phyloP scores from a whole-genome alignment of 495 filamentous ascomycete species.

The Aspergillus cristatus region DNA sequence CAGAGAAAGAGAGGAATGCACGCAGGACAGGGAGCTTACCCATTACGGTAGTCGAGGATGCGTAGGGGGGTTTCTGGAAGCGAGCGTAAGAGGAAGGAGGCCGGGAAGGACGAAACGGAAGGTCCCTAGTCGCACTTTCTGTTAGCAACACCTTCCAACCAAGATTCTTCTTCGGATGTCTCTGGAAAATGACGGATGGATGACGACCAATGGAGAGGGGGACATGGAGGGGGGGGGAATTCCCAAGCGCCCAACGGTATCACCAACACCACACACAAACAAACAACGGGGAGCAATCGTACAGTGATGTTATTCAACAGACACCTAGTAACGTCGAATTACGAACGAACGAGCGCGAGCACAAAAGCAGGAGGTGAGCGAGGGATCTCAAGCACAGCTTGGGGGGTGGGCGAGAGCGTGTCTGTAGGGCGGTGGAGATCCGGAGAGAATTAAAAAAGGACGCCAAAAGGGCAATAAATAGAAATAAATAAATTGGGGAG shows the following conservation, averaged over 20 bases:
- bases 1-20: not conserved
- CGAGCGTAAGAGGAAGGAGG: constrained; percentile 17
- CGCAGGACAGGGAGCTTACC: constrained; percentile 23
- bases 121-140: constrained; percentile 21
- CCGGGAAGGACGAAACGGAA: constrained; percentile 19
- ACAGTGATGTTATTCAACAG: no score
- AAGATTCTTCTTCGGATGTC: no score
- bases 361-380: constrained; percentile 4
- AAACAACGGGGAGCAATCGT: constrained; percentile 1
- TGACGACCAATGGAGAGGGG: no score
- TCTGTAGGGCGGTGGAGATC: constrained; percentile 4
- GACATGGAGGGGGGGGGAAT: no score
- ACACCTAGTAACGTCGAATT: no score
- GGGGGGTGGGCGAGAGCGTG: constrained; percentile 7
- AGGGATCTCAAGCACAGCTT: constrained; percentile 4
- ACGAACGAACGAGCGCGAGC: not conserved
- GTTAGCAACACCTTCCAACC: constrained; percentile 12
- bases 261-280: no score
- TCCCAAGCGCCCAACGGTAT: no score
- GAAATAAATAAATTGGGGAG: constrained; percentile 5
- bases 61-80: constrained; percentile 8
- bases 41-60: constrained; percentile 27
- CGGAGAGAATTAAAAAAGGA: constrained; percentile 1
- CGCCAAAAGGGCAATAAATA: constrained; percentile 4
- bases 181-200: no score